A percentile compares a stretch with the other conserved stretches of the same genome.
These are phyloP conservation scores for Cinnamomum chago DNA, from an alignment of 164 flowering plant species.

Conservation along the genomic window DNA sequence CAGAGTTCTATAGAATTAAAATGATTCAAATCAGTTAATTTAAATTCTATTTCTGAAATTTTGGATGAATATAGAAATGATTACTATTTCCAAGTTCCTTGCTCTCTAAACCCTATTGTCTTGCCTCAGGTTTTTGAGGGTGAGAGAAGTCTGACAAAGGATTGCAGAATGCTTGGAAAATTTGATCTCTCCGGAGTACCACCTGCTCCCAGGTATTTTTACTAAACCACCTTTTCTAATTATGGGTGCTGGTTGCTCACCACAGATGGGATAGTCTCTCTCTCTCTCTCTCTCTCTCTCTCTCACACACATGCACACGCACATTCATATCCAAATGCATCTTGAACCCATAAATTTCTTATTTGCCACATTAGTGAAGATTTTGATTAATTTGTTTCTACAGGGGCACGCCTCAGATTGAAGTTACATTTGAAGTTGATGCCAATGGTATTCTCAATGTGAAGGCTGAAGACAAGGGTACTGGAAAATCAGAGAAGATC, in stretches of 20 bases:
- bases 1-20: background rate
- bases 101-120: background rate
- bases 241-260: background rate
- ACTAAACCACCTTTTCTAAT: background rate
- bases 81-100: too few species aligned
- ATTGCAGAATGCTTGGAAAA: conserved; percentile 70
- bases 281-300: too few species aligned
- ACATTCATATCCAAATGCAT: too few species aligned
- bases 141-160: conserved; percentile 93
- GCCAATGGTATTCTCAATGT: conserved; percentile 83
- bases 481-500: conserved; percentile 74
- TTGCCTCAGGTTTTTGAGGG: conserved; percentile 71
- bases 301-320: too few species aligned
- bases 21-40: too few species aligned
- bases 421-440: conserved; percentile 80
- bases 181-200: conserved; percentile 76
- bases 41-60: too few species aligned
- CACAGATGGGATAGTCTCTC: too few species aligned
- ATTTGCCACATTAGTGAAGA: too few species aligned
- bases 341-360: too few species aligned
- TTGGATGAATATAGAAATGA: too few species aligned
- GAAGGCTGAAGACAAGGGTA: conserved; percentile 77
- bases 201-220: conserved; percentile 75
- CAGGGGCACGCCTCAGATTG: conserved; percentile 90
- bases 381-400: conserved; percentile 6